Conservation (phyloP, 1,284 basidiomycete genomes). For the Neonothopanus nambi region DNA sequence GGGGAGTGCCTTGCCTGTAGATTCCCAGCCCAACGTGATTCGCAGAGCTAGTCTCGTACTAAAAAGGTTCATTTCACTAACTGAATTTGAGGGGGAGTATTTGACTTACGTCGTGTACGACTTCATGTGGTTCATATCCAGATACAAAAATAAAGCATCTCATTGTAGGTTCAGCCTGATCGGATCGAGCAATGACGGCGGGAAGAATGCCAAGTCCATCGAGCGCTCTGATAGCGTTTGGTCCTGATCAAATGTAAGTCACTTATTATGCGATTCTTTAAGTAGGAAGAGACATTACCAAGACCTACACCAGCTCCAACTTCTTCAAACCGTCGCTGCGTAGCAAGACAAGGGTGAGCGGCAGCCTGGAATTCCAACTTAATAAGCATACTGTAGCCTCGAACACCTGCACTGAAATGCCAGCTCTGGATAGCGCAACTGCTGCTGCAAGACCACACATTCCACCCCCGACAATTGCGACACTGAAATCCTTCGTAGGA, state of each 20-base stretch:
- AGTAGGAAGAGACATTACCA: constrained; percentile 32
- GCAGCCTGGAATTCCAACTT: background rate
- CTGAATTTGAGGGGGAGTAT: background rate
- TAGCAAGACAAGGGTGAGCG: background rate
- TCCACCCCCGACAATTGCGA: constrained; percentile 56
- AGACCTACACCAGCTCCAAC: constrained; percentile 56
- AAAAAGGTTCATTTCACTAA: background rate
- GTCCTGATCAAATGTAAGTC: constrained; percentile 33
- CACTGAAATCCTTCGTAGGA: constrained; percentile 38
- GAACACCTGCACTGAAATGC: constrained; percentile 48
- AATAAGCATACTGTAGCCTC: constrained; percentile 43
- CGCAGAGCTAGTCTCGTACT: constrained; percentile 37
- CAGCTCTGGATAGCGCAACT: constrained; percentile 41
- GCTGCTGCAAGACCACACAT: constrained; percentile 52
- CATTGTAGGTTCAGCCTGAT: constrained; percentile 31
- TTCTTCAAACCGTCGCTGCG: constrained; percentile 16
- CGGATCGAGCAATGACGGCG: constrained; percentile 36
- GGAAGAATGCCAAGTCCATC: constrained; percentile 44
- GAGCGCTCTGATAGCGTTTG: constrained; percentile 51
- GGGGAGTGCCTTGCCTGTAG: constrained; percentile 34
- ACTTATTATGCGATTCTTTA: background rate
- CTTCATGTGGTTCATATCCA: constrained; percentile 41
- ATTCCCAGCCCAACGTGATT: constrained; percentile 41
- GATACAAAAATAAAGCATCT: constrained; percentile 43
- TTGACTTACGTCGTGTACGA: constrained; percentile 44